Evolutionary conservation across 2,329 filamentous ascomycete genomes (phyloP), one percentile per base, ranked within the genome.

Genomic region (Phyllachora maydis): DNA sequence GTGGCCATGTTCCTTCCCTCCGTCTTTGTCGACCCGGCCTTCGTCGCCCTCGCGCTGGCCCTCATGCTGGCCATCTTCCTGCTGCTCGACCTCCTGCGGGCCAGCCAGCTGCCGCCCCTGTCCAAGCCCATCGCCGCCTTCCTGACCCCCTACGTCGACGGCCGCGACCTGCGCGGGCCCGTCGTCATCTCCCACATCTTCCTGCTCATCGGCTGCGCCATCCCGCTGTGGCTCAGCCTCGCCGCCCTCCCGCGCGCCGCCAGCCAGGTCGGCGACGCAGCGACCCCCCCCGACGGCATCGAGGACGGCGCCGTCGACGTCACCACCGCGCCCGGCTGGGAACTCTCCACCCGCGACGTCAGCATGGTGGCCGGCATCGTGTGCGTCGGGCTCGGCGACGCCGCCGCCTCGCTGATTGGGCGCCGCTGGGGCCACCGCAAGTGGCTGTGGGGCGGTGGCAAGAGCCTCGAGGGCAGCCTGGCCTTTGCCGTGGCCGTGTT

Each of bases 121-220:
- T 88, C 81, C 1, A 76, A 75, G 28, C 81, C 81, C 0, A 64
- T 98, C 25, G 82, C 82, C 1, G 56, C 65, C 12, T 98, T 98
- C 43, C 58, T 98, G 4, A 76, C 81, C 0, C 88, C 88, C 0
- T 98, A 93, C 37, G 82, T 93, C 4, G 88, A 98, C 36, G 88
- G 88, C 1, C 61, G 88, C 32, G 88, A 98, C 43, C 67, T 95
- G 25, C 69, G 83, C 16, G 88, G 88, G 0, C 88, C 88, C 0
- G 83, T 98, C 14, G 85, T 98, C 20, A 76, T 98, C 24, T 90
- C 77, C 0, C 88, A 95, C 43, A 90, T 98, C 23, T 98, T 98
- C 41, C 59, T 98, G 8, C 63, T 95, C 4, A 81, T 95, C 25
- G 88, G 88, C 17, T 95, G 88, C 36, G 85, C 85, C 6, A 83